phyloP scores from a whole-genome alignment of 2,329 filamentous ascomycete genomes.

The Fusarium albosuccineum region DNA sequence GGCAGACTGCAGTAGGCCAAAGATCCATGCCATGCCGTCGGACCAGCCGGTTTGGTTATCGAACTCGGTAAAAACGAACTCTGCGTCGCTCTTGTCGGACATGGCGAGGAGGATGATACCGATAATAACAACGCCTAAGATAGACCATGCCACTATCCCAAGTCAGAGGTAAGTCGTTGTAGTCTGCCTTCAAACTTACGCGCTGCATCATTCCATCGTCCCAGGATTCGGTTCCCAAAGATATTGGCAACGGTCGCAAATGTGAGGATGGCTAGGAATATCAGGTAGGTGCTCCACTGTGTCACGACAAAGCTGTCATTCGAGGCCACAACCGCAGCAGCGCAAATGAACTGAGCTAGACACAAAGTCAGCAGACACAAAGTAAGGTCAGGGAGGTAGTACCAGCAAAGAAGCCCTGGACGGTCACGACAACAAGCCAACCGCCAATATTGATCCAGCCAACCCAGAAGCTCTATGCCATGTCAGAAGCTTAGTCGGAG shows the following conservation, averaged over 20 bases:
- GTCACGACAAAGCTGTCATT: constrained; percentile 52
- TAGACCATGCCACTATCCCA: constrained; percentile 53
- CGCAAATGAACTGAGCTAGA: constrained; percentile 57
- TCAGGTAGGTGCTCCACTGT: constrained; percentile 56
- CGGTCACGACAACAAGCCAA: constrained; percentile 59
- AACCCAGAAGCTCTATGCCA: constrained; percentile 56
- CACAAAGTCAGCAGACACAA: not conserved
- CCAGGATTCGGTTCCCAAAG: constrained; percentile 57
- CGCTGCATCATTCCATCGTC: constrained; percentile 56
- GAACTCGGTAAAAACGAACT: constrained; percentile 59
- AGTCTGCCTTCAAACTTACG: constrained; percentile 38
- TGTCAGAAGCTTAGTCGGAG: not conserved
- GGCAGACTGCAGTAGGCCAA: constrained; percentile 58
- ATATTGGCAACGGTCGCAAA: constrained; percentile 51
- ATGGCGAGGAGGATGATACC: constrained; percentile 57
- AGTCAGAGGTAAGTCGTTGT: not conserved
- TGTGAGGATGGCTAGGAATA: constrained; percentile 50
- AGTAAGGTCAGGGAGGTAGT: not conserved
- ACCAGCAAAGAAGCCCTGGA: constrained; percentile 58
- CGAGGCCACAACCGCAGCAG: constrained; percentile 56
- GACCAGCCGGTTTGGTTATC: constrained; percentile 59
- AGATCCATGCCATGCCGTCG: constrained; percentile 60
- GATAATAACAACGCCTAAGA: constrained; percentile 57
- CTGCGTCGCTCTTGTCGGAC: constrained; percentile 54
- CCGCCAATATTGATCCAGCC: constrained; percentile 60